Conservation (phyloP, 805 yeast species). For the Candida oleophila region DNA sequence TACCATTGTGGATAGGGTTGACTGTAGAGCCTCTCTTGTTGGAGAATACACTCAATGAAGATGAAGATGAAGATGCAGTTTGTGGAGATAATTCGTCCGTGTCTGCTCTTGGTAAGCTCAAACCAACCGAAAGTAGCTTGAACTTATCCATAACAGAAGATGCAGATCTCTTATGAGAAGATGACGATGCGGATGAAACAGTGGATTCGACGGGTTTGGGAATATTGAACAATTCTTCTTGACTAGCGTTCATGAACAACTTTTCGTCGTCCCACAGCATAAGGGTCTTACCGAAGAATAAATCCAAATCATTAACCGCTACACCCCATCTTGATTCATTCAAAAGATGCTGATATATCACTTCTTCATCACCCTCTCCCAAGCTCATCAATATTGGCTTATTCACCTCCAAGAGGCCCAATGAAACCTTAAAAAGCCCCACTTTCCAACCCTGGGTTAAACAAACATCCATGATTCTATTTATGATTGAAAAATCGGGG, state of each 20-base stretch:
- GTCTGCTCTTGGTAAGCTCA: conserved; percentile 13
- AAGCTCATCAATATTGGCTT: conserved; percentile 41
- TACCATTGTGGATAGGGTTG: conserved; percentile 9
- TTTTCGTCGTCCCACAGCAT: conserved; percentile 32
- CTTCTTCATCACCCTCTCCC: conserved; percentile 38
- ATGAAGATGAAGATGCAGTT: conserved; percentile 10
- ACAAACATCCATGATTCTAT: conserved; percentile 51
- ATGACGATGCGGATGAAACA: conserved; percentile 2
- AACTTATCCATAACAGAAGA: conserved; percentile 28
- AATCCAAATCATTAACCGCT: conserved; percentile 32
- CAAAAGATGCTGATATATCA: conserved; percentile 41
- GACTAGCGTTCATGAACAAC: conserved; percentile 17
- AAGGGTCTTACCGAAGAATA: conserved; percentile 38
- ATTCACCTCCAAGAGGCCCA: conserved; percentile 52
- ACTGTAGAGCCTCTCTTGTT: conserved; percentile 2
- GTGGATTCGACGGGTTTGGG: conserved; percentile 1
- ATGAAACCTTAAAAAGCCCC: conserved; percentile 52
- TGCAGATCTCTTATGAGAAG: conserved; percentile 12
- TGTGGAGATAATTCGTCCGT: conserved; percentile 8
- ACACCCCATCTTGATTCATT: conserved; percentile 46
- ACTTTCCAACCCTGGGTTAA: conserved; percentile 54
- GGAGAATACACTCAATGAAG: conserved; percentile 13
- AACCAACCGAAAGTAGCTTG: conserved; percentile 24
- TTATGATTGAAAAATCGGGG: conserved; percentile 49
- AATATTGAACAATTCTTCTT: conserved; percentile 5